Percentiles rank a stretch among this genome's conserved stretches.
phyloP scores from a whole-genome alignment of 2,329 filamentous ascomycete genomes.

The Endocalyx cinctus region DNA sequence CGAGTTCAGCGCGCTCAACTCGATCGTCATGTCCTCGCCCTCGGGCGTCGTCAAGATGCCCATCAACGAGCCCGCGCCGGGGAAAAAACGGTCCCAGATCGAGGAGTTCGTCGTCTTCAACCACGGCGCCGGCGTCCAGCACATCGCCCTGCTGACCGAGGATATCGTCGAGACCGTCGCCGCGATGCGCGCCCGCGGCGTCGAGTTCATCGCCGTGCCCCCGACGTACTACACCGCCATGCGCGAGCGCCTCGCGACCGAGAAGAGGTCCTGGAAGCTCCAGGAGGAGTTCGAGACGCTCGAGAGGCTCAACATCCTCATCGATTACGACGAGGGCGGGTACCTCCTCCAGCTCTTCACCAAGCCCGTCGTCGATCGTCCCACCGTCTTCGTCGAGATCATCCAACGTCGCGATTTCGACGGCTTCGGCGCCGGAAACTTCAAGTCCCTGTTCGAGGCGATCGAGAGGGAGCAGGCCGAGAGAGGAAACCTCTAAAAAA shows the following conservation, averaged over 20 bases:
- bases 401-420: slow-evolving; percentile 89
- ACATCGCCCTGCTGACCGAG: slow-evolving; percentile 79
- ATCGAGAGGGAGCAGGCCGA: slow-evolving; percentile 89
- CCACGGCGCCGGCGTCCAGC: slow-evolving; percentile 83
- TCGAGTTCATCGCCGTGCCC: slow-evolving; percentile 90
- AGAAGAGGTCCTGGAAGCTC: slow-evolving; percentile 57
- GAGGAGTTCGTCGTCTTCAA: slow-evolving; percentile 93
- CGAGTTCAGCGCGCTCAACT: slow-evolving; percentile 83
- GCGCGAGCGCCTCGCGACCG: slow-evolving; percentile 64
- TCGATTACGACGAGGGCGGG: slow-evolving; percentile 91
- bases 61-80: slow-evolving; percentile 90
- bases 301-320: slow-evolving; percentile 76
- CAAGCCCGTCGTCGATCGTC: slow-evolving; percentile 88
- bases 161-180: slow-evolving; percentile 76
- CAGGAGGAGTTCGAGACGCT: slow-evolving; percentile 77
- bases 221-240: slow-evolving; percentile 81
- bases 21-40: slow-evolving; percentile 82
- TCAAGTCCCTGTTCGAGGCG: slow-evolving; percentile 91
- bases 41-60: slow-evolving; percentile 94
- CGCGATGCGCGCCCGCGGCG: slow-evolving; percentile 76
- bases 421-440: slow-evolving; percentile 92
- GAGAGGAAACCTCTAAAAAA: slow-evolving; percentile 68
- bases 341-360: slow-evolving; percentile 77
- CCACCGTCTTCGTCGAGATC: slow-evolving; percentile 94
- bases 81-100: slow-evolving; percentile 81